Evolutionary conservation across 2,329 filamentous ascomycete species (phyloP), one percentile per base, ranked within the genome.

Genomic region (Decorospora gaudefroyi): DNA sequence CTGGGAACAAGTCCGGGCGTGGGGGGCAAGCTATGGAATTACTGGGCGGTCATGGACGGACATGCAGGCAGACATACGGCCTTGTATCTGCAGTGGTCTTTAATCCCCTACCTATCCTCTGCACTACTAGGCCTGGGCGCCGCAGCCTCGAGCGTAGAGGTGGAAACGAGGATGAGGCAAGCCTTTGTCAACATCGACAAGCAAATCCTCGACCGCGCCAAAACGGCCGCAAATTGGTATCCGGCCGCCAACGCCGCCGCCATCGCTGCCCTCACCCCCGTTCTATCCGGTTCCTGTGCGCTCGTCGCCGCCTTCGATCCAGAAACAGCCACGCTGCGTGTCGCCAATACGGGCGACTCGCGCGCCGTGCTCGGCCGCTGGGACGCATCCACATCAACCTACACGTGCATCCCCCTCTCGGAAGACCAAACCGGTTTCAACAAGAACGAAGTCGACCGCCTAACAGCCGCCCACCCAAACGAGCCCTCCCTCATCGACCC

Each of bases 291-390:
- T 4, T 85, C 82, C 3, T 87, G 83, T 52, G 84, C 84, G 8
- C 70, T 87, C 1, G 71, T 88, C 1, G 76, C 83, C 0, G 68
- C 86, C 1, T 86, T 81, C 58, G 83, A 88, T 49, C 75, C 81
- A 0, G 45, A 55, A 0, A 72, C 72, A 1, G 72, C 73, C 4
- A 79, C 72, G 0, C 68, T 88, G 0, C 78, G 80, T 16, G 82
- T 86, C 2, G 85, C 85, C 0, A 84, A 82, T 49, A 80, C 80
- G 0, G 86, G 86, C 0, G 85, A 88, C 67, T 87, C 82, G 1
- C 77, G 84, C 23, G 84, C 84, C 8, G 82, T 87, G 0, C 73
- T 87, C 0, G 85, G 84, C 1, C 65, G 73, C 48, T 74, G 75
- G 68, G 72, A 76, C 9, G 38, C 69, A 0, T 61, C 72, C 0